Conservation (phyloP, 257 asterid species). For the Plantago elongata region DNA sequence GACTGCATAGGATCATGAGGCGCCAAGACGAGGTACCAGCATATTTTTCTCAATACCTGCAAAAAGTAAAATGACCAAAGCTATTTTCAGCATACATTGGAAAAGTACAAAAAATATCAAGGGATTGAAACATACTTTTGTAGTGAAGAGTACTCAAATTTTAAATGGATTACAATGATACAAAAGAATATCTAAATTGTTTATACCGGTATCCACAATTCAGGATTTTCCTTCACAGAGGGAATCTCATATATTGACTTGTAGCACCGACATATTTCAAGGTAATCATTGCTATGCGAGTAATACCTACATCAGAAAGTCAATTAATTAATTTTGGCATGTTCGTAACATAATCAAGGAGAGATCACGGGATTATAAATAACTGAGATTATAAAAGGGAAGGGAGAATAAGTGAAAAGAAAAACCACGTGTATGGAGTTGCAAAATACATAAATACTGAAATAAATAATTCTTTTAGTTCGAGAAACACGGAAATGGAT, state of each 20-base stretch:
- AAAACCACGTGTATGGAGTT: no score
- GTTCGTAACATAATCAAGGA: not conserved
- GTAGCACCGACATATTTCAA: slow-evolving; percentile 94
- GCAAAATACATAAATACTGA: no score
- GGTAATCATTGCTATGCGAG: slow-evolving; percentile 79
- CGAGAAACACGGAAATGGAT: no score
- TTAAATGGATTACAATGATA: not conserved
- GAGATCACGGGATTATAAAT: not conserved
- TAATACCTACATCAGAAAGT: slow-evolving; percentile 51
- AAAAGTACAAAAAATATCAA: slow-evolving; percentile 7
- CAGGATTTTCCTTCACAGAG: slow-evolving; percentile 73
- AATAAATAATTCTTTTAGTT: no score
- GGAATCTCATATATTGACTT: slow-evolving; percentile 94
- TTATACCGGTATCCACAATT: slow-evolving; percentile 82
- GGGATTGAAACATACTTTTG: not conserved
- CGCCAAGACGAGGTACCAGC: slow-evolving; percentile 88
- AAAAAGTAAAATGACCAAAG: slow-evolving; percentile 9
- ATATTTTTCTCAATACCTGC: slow-evolving; percentile 91
- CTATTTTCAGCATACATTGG: not conserved
- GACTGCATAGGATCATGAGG: slow-evolving; percentile 98
- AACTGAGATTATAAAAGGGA: not conserved
- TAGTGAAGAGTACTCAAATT: not conserved
- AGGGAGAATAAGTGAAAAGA: no score
- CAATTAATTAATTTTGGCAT: slow-evolving; percentile 2
- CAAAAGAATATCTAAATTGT: not conserved